phyloP scores from a whole-genome alignment of 140 eudicot genomes.

The Oenanthe javanica region DNA sequence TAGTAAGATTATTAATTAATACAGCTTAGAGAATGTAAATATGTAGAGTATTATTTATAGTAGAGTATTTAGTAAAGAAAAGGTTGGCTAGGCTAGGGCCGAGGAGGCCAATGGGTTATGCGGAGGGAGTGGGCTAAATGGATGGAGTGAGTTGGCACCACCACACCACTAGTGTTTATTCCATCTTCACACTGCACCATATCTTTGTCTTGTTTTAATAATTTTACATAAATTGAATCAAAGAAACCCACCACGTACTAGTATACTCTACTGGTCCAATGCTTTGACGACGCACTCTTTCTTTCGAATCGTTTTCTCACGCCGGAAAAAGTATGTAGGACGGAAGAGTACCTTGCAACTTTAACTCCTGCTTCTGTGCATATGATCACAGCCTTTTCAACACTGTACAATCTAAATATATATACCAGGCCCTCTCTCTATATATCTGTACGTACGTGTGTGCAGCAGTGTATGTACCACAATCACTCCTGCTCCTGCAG shows the following conservation, averaged over 20 bases:
- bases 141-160: background rate
- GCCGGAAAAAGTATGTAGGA: background rate
- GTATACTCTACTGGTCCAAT: background rate
- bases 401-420: background rate
- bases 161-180: background rate
- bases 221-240: constrained; percentile 2
- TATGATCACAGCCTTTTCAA: background rate
- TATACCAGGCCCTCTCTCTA: background rate
- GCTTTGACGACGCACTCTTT: background rate
- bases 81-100: background rate
- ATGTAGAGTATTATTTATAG: no score
- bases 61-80: background rate
- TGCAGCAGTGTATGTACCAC: no score
- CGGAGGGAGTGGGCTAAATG: constrained; percentile 1
- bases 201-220: constrained; percentile 6
- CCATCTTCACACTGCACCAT: constrained; percentile 5
- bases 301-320: background rate
- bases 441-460: background rate
- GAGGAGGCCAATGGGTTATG: background rate
- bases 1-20: background rate
- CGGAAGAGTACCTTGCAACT: background rate
- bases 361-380: background rate
- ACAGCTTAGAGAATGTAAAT: background rate
- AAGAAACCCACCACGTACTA: background rate
- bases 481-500: no score